phyloP scores from a whole-genome alignment of 768 basidiomycete species.

The Leccinum arenicola region DNA sequence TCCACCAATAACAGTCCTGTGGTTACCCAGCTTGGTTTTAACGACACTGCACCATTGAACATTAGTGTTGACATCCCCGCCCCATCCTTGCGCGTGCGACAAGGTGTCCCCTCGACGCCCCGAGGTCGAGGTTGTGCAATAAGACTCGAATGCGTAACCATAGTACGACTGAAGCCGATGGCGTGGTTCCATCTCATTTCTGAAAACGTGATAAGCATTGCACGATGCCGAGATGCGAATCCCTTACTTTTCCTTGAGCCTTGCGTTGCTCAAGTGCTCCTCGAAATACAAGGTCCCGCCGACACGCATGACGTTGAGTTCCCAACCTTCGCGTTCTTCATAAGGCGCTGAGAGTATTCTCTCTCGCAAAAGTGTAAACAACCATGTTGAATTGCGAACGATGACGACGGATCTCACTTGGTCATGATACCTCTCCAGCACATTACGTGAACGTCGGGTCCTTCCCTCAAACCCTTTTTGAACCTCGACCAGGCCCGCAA shows the following conservation, averaged over 20 bases:
- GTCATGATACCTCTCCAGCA: constrained; percentile 85
- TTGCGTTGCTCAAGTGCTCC: constrained; percentile 61
- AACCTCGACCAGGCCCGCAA: constrained; percentile 54
- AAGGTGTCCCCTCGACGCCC: too few species aligned
- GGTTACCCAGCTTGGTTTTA: too few species aligned
- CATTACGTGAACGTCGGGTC: constrained; percentile 53
- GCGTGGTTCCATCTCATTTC: too few species aligned
- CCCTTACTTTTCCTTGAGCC: constrained; percentile 62
- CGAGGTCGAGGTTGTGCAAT: too few species aligned
- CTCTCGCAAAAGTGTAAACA: constrained; percentile 34
- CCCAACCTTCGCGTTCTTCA: constrained; percentile 77
- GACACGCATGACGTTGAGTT: constrained; percentile 78
- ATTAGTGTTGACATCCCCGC: too few species aligned
- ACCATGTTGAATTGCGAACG: neutral
- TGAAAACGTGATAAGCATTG: constrained; percentile 1
- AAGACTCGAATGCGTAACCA: too few species aligned
- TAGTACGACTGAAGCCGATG: too few species aligned
- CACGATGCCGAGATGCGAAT: neutral
- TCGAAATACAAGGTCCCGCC: constrained; percentile 72
- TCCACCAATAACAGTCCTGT: too few species aligned
- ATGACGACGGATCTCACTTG: constrained; percentile 48
- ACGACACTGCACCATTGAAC: too few species aligned
- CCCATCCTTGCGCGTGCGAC: too few species aligned
- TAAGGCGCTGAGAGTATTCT: constrained; percentile 83
- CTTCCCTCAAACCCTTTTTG: constrained; percentile 33